Base-by-base conservation (phyloP, 140 eudicot species). In the Flaveria floridana region DNA sequence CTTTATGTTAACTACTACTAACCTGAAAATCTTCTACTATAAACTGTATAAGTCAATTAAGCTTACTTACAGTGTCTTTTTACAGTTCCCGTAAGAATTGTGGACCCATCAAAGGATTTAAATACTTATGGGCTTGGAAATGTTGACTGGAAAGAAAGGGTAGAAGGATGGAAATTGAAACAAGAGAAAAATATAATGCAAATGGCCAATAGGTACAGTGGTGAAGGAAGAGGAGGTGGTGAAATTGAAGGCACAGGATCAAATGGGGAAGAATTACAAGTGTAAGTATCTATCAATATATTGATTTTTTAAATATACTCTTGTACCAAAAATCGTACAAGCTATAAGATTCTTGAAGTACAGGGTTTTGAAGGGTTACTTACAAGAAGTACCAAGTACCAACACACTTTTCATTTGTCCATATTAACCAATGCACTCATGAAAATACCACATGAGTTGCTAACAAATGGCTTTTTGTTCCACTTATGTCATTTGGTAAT, bases 91-190 rank as follows among this genome's bases (percentile, higher is more conserved):
- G 96, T 93, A 52, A 90, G 98, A 88, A 93, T 90, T 64, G 97
- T 93, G 73, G 98, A 93, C 80, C 98, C 97, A 15, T 90, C 97
- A 14, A 93, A 93, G 84, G 98, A 93, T 80, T 82, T 93, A 84
- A 93, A 93, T 76, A 80, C 98, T 57, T 93, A 93, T 71, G 98
- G 98, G 3, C 95, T 93, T 16, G 96, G 96, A 41, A 86, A 85
- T 79, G 98, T 93, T 72, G 98, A 93, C 85, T 88, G 98, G 98
- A 93, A 93, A 82, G 98, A 93, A 84, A 86, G 98, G 70, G 98
- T 93, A 72, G 98, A 93, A 79, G 91, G 98, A 6, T 93, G 98
- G 98, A 93, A 93, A 77, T 84, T 93, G 44, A 93, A 90, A 80
- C 98, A 93, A 76, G 97, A 93, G 71, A 90, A 88, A 78, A 90